Evolutionary conservation across 2,329 filamentous ascomycete genomes (phyloP).

Genomic region (Nakataea oryzae): DNA sequence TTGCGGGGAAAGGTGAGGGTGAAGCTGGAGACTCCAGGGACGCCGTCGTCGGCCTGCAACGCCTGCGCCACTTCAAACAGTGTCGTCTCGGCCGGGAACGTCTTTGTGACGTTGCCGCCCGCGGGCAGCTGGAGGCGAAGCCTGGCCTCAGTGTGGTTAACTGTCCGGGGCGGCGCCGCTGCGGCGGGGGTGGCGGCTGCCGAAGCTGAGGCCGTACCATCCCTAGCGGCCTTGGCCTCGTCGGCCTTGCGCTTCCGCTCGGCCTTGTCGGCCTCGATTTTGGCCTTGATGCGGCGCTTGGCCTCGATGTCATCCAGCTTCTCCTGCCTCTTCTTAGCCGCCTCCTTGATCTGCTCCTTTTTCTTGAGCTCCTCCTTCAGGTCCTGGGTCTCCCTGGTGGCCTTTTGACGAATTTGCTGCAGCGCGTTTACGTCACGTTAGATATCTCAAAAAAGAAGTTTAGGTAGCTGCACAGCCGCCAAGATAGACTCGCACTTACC

Average conservation of each 20-base stretch:
- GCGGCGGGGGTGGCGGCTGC: slow-evolving; percentile 34
- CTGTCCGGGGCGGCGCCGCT: slow-evolving; percentile 55
- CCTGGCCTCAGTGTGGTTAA: slow-evolving; percentile 69
- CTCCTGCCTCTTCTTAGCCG: slow-evolving; percentile 74
- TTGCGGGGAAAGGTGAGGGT: slow-evolving; percentile 82
- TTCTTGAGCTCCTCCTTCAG: slow-evolving; percentile 79
- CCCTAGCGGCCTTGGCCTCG: slow-evolving; percentile 73
- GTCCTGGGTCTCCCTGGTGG: slow-evolving; percentile 80
- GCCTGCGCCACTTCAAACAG: slow-evolving; percentile 83
- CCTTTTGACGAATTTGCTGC: slow-evolving; percentile 67
- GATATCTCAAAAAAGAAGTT: background rate
- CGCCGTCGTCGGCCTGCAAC: slow-evolving; percentile 60
- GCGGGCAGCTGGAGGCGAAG: slow-evolving; percentile 65
- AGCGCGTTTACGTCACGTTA: slow-evolving; percentile 3
- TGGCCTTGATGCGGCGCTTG: slow-evolving; percentile 80
- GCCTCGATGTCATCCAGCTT: slow-evolving; percentile 78
- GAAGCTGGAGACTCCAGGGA: slow-evolving; percentile 59
- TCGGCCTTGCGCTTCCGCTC: slow-evolving; percentile 80
- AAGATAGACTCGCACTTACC: slow-evolving; percentile 29
- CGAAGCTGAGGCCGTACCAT: slow-evolving; percentile 49
- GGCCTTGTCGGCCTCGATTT: slow-evolving; percentile 91
- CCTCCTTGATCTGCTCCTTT: slow-evolving; percentile 89
- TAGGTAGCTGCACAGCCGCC: background rate
- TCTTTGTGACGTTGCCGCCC: slow-evolving; percentile 73
- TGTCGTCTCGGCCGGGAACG: slow-evolving; percentile 78